Base-by-base conservation (phyloP, 1,284 basidiomycete genomes). In the Pterula multifida region DNA sequence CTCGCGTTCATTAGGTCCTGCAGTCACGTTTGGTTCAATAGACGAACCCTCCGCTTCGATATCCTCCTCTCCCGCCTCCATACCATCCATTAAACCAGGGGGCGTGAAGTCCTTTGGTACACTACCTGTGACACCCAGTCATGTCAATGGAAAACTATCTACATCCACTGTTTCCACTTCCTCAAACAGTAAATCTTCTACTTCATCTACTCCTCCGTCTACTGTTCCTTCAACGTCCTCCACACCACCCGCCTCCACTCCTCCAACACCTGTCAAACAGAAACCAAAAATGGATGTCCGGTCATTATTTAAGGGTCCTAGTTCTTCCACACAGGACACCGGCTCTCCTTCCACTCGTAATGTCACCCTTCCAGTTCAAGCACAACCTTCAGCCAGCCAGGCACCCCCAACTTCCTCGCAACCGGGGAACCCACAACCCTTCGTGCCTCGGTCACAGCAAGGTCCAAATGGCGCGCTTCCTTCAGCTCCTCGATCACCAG, bases 21-120 rank as follows among this genome's bases (percentile, higher is more conserved):
- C 75, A 53, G 79, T 85, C 57, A 87, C 76, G 55, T 92, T 92
- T 69, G 90, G 90, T 58, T 90, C 90, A 44, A 87, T 92, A 72
- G 78, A 84, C 64, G 78, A 86, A 65, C 71, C 68, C 55, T 68
- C 76, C 53, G 76, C 79, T 49, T 73, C 81, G 54, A 78, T 83
- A 57, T 81, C 83, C 35, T 79, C 82, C 48, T 82, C 82, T 26
- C 79, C 85, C 36, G 79, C 80, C 49, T 63, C 76, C 49, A 72
- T 75, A 39, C 79, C 85, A 42, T 64, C 76, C 49, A 70, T 79
- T 57, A 84, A 79, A 68, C 68, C 76, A 52, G 85, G 88, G 60
- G 76, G 71, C 55, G 81, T 90, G 59, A 87, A 82, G 65, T 77
- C 84, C 36, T 91, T 91, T 64, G 87, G 89, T 59, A 73, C 82